Base-by-base conservation (phyloP, 371 early-diverging fungal genomes). In the Saksenaea oblongispora region DNA sequence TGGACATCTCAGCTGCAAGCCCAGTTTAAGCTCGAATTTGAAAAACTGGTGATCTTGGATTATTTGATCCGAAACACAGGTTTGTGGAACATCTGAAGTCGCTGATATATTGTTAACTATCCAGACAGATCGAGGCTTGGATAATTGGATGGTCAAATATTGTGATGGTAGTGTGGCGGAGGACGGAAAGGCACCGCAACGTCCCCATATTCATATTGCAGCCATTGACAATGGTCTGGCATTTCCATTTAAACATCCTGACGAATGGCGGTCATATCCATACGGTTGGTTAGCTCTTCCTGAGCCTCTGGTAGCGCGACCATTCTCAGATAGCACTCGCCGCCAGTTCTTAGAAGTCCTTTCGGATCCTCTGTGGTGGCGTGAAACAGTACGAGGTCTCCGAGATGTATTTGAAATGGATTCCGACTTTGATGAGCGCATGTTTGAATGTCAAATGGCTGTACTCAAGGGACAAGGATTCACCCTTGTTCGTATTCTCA, bases 201-300 rank as follows among this genome's bases (percentile, higher is more conserved):
- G 70, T 35, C 17, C 53, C 27, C 88, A 87, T 64, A 70, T 89
- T 15, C 86, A 87, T 59, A 75, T 95, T 15, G 93, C 93, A 0
- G 95, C 93, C 22, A 96, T 96, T 51, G 96, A 96, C 72, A 93
- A 96, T 69, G 96, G 96, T 1, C 83, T 96, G 11, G 93, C 95
- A 0, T 96, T 96, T 61, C 96, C 96, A 0, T 93, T 87, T 70
- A 94, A 96, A 67, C 96, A 96, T 69, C 96, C 96, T 0, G 93
- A 96, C 73, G 79, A 89, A 55, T 91, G 91, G 89, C 81, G 94
- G 8, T 91, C 92, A 0, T 96, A 95, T 64, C 96, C 96, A 3
- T 93, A 89, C 74, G 95, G 92, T 7, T 95, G 95, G 96, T 68
- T 89, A 11, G 84, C 80, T 58, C 82, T 96, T 34, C 92, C 94